Conservation (phyloP, 306 rosid genomes). For the Trifolium repens region DNA sequence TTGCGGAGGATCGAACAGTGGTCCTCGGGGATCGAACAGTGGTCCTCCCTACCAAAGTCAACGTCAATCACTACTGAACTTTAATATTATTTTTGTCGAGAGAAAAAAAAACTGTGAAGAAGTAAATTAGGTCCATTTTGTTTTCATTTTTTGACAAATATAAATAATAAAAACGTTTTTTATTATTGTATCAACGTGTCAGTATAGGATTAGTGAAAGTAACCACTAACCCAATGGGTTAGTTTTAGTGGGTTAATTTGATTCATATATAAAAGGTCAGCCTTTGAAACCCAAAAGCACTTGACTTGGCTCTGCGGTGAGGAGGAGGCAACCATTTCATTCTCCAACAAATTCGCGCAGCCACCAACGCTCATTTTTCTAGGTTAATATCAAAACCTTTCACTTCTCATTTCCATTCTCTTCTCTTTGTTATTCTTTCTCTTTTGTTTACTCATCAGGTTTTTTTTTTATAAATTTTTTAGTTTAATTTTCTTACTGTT, state of each 20-base stretch:
- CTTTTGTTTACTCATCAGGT: neutral
- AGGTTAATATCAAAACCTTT: neutral
- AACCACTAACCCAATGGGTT: neutral
- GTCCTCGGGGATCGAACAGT: too few species aligned
- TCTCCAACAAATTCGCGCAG: conserved; percentile 39
- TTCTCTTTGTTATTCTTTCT: neutral
- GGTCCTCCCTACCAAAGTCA: too few species aligned
- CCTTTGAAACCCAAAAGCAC: neutral
- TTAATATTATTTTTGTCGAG: too few species aligned
- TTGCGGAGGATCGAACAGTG: too few species aligned
- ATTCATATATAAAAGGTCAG: neutral
- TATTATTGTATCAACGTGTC: too few species aligned
- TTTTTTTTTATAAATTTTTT: neutral
- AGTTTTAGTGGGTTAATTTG: neutral
- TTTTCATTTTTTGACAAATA: too few species aligned
- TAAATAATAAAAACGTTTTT: too few species aligned
- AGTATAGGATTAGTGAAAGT: too few species aligned
- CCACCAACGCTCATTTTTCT: conserved; percentile 23
- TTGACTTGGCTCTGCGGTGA: neutral
- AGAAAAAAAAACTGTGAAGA: too few species aligned
- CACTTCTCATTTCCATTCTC: neutral
- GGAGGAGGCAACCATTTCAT: neutral
- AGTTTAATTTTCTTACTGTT: neutral
- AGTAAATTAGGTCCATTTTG: too few species aligned
- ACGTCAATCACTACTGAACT: too few species aligned